Base-by-base conservation (phyloP, 2,329 filamentous ascomycete genomes). In the Zasmidium citrigriseum region DNA sequence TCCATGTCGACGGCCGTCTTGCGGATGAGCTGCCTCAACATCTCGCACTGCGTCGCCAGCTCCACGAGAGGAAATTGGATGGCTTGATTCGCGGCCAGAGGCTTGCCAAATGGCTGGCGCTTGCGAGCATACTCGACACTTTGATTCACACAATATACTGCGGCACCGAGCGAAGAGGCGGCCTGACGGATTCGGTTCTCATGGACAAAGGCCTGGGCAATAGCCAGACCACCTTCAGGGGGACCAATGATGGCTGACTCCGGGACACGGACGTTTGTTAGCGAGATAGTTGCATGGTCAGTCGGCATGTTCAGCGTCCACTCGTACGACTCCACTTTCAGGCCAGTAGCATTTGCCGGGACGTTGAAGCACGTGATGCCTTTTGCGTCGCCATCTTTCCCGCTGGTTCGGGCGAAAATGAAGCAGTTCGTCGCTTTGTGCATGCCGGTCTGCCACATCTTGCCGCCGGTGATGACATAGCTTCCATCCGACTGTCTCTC, bases 291-390 rank as follows among this genome's bases (percentile, higher is more conserved):
- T 2, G 85, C 85, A 67, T 87, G 85, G 68, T 88, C 85, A 4
- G 85, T 87, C 0, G 84, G 84, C 84, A 87, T 88, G 65, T 87
- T 87, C 53, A 87, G 78, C 1, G 84, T 87, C 83, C 84, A 87
- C 70, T 87, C 81, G 63, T 85, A 87, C 38, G 81, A 84, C 47
- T 81, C 77, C 7, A 86, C 78, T 21, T 77, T 75, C 16, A 87
- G 64, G 0, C 85, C 85, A 1, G 77, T 76, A 0, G 83, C 80
- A 1, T 80, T 72, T 27, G 75, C 71, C 1, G 84, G 84, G 1
- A 86, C 80, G 24, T 87, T 76, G 64, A 87, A 87, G 52, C 84
- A 85, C 1, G 83, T 85, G 45, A 87, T 86, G 0, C 85, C 85
- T 55, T 75, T 77, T 0, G 81, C 75, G 3, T 80, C 77, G 0